Evolutionary conservation across 169 alveolate genomes (phyloP).

Genomic region (Cryptosporidium ryanae): DNA sequence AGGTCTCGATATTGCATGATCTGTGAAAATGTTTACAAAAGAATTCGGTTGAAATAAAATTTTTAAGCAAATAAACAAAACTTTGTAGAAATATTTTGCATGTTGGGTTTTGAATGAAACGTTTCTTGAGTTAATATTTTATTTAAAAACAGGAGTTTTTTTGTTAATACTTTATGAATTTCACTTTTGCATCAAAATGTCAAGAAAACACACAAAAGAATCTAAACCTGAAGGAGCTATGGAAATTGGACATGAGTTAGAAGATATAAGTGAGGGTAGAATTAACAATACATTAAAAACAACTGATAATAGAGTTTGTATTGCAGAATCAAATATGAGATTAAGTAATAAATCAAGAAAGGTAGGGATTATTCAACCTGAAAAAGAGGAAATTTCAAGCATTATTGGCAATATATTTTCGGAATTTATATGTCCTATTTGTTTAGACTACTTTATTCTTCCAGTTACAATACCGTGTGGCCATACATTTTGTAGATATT

Average conservation of each 20-base stretch:
- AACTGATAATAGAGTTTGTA: neutral
- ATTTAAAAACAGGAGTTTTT: too few species aligned
- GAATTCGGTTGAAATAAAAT: neutral
- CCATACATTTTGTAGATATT: constrained; percentile 91
- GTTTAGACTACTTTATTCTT: constrained; percentile 86
- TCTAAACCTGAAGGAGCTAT: neutral
- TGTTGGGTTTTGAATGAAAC: too few species aligned
- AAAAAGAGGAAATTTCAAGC: neutral
- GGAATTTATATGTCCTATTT: constrained; percentile 89
- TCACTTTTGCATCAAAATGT: neutral
- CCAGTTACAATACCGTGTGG: constrained; percentile 92
- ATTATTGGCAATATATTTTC: constrained; percentile 24
- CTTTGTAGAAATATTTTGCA: too few species aligned
- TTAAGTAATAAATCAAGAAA: constrained; percentile 39
- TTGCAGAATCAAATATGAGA: neutral
- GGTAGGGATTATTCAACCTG: neutral
- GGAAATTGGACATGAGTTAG: neutral
- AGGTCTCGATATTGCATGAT: constrained; percentile 75
- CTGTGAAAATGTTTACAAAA: constrained; percentile 23
- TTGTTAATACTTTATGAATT: too few species aligned
- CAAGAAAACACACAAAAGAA: constrained; percentile 13
- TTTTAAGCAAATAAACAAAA: neutral
- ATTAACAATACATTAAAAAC: neutral
- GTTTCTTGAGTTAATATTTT: too few species aligned
- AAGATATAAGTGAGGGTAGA: neutral